Conservation (phyloP, 352 stramenopile genomes). For the Phytopythium boreale region DNA sequence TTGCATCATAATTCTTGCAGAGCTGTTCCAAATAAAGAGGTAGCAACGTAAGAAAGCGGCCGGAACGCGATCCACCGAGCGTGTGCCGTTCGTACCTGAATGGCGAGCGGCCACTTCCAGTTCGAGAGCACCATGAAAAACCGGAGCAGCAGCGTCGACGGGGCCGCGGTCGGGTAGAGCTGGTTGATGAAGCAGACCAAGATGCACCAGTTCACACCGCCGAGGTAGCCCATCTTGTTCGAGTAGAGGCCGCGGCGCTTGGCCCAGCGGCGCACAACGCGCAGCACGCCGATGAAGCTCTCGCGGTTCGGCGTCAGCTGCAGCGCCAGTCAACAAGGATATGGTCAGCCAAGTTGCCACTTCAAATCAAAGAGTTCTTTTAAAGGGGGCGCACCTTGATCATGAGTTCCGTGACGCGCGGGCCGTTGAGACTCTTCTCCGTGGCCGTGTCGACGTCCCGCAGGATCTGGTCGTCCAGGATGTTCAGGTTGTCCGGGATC, state of each 20-base stretch:
- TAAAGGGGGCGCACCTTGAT: slow-evolving; percentile 55
- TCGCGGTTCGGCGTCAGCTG: slow-evolving; percentile 80
- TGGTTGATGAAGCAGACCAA: slow-evolving; percentile 96
- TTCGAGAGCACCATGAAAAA: slow-evolving; percentile 91
- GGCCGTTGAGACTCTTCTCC: slow-evolving; percentile 89
- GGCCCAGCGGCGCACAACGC: slow-evolving; percentile 85
- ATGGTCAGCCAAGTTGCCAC: background rate
- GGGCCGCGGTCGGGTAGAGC: slow-evolving; percentile 82
- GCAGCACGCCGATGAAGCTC: slow-evolving; percentile 87
- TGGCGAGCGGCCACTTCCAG: slow-evolving; percentile 89
- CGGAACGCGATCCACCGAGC: background rate
- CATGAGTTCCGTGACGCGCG: slow-evolving; percentile 90
- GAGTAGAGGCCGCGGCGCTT: slow-evolving; percentile 96
- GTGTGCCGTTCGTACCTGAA: slow-evolving; percentile 50
- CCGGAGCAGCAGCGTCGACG: slow-evolving; percentile 79
- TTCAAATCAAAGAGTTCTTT: background rate
- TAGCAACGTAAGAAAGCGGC: background rate
- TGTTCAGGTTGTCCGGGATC: slow-evolving; percentile 89
- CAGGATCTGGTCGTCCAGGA: slow-evolving; percentile 89
- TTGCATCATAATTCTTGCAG: slow-evolving; percentile 85
- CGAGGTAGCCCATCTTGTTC: slow-evolving; percentile 99
- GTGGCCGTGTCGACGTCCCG: slow-evolving; percentile 82
- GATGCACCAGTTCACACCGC: slow-evolving; percentile 99
- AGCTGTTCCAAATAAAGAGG: slow-evolving; percentile 25
- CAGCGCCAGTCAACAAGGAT: background rate